Conservation (phyloP, 2,329 filamentous ascomycete genomes). For the Colletotrichum tropicicola region DNA sequence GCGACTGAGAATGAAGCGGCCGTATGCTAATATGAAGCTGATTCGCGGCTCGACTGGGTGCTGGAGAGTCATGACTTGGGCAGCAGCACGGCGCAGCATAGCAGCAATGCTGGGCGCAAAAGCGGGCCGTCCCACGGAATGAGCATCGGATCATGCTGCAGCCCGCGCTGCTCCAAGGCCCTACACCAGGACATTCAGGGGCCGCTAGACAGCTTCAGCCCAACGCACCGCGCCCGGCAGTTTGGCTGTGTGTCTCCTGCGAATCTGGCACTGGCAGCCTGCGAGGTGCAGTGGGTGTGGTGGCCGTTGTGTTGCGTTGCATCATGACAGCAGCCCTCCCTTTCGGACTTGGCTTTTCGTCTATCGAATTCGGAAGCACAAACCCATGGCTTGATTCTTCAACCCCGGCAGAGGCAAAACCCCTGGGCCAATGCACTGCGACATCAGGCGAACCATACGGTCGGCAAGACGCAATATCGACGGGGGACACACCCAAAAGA, state of each 20-base stretch:
- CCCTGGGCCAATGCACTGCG: background rate
- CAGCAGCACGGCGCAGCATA: background rate
- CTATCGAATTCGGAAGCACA: background rate
- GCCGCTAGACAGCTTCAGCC: slow-evolving; percentile 4
- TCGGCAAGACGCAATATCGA: slow-evolving; percentile 6
- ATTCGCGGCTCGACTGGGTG: background rate
- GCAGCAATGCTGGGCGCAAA: slow-evolving; percentile 2
- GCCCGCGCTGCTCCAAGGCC: background rate
- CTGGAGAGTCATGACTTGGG: background rate
- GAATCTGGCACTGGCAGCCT: background rate
- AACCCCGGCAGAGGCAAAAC: background rate
- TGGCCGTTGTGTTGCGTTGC: slow-evolving; percentile 3
- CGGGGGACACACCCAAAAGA: slow-evolving; percentile 1
- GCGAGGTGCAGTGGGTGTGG: background rate
- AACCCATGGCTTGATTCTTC: background rate
- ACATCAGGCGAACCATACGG: background rate
- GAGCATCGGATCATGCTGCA: slow-evolving; percentile 11
- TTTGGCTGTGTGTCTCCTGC: background rate
- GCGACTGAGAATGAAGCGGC: slow-evolving; percentile 5
- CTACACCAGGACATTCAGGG: background rate
- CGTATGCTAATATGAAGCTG: slow-evolving; percentile 1
- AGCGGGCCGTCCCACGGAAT: slow-evolving; percentile 28
- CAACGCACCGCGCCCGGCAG: background rate
- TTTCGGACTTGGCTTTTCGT: slow-evolving; percentile 7
- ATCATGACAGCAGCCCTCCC: slow-evolving; percentile 20